phyloP scores from a whole-genome alignment of 2,329 filamentous ascomycete genomes.

The Clonostachys rhizophaga region DNA sequence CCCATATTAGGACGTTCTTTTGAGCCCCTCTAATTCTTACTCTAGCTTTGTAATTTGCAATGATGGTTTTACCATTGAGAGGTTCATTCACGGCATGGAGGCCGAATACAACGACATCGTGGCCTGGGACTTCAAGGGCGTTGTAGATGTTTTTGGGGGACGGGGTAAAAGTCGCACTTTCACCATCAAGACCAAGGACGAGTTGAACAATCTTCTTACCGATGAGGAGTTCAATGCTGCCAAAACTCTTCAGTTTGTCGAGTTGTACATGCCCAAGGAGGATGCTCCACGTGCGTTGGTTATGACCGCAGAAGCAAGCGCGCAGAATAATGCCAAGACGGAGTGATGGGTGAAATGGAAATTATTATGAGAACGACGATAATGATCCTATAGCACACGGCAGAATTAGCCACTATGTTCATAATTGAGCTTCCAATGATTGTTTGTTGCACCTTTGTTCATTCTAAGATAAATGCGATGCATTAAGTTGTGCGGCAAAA shows the following conservation, averaged over 20 bases:
- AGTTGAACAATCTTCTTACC: conserved; percentile 61
- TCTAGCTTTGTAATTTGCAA: conserved; percentile 77
- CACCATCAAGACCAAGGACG: conserved; percentile 62
- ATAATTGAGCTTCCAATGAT: neutral
- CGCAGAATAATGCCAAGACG: conserved; percentile 56
- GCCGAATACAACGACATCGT: conserved; percentile 78
- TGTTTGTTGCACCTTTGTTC: neutral
- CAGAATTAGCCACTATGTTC: neutral
- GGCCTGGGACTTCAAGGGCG: conserved; percentile 67
- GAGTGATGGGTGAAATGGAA: conserved; percentile 9
- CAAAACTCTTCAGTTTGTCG: conserved; percentile 63
- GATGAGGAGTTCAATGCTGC: conserved; percentile 59
- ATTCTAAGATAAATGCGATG: too few relatives aligned
- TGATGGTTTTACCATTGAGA: conserved; percentile 85
- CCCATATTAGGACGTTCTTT: neutral
- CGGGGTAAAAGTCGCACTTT: conserved; percentile 53
- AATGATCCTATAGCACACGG: neutral
- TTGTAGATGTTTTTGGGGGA: conserved; percentile 66
- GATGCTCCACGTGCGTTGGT: conserved; percentile 71
- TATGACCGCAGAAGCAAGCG: conserved; percentile 66
- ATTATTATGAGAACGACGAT: neutral
- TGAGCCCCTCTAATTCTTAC: conserved; percentile 4
- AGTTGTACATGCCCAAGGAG: conserved; percentile 74
- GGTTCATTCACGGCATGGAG: conserved; percentile 80
- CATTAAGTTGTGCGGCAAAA: too few relatives aligned